Evolutionary conservation across 1,139 yeast genomes (phyloP), one percentile per base, ranked within the genome.

Genomic region (Blastobotrys raffinosifermentans): DNA sequence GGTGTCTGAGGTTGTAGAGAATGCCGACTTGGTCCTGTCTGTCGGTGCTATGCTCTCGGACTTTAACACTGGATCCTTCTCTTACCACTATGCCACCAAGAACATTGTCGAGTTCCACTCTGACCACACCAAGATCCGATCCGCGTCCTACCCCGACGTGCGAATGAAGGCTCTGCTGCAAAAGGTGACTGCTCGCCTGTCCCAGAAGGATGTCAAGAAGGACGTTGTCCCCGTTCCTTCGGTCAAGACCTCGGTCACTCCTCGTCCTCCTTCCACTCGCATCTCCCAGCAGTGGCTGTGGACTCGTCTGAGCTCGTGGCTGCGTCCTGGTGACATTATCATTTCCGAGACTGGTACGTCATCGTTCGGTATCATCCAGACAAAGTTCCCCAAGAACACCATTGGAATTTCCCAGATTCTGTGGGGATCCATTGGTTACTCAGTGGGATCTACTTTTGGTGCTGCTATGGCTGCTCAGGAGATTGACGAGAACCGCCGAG

Each of bases 291-390:
- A 80, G 59, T 85, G 83, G 79, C 63, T 84, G 57, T 85, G 95
- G 95, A 75, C 77, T 47, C 73, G 78, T 58, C 70, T 84, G 35
- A 75, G 85, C 26, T 67, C 75, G 32, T 85, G 85, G 80, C 73
- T 85, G 57, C 70, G 73, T 57, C 80, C 79, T 54, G 89, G 91
- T 48, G 95, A 85, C 64, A 72, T 84, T 44, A 75, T 85, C 50
- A 72, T 85, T 52, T 77, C 91, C 41, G 95, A 85, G 63, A 84
- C 94, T 33, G 94, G 95, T 65, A 85, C 95, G 30, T 80, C 94
- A 23, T 85, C 93, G 26, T 84, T 85, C 58, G 95, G 95, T 66
- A 78, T 85, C 49, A 74, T 80, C 50, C 83, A 79, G 58, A 72
- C 91, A 31, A 75, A 75, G 57, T 84, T 81, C 77, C 94, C 94